Percentiles rank a stretch among this genome's conserved stretches.
Conservation (phyloP, 257 asterid species). For the Solanum chmielewskii region DNA sequence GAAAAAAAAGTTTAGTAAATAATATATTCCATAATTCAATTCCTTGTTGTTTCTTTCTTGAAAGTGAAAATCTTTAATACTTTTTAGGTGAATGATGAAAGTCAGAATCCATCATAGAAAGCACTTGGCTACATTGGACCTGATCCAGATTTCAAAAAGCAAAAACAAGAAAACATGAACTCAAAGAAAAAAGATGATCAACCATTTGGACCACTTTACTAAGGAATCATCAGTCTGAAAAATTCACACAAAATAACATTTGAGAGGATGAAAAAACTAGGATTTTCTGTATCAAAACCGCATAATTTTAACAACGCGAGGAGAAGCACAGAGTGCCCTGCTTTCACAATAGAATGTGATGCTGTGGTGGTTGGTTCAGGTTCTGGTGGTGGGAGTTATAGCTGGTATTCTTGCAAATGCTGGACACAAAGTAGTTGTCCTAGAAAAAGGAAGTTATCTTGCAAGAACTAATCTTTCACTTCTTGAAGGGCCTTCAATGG, state of each 20-base stretch:
- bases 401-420: slow-evolving; percentile 82
- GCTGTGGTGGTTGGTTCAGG: slow-evolving; percentile 87
- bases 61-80: not conserved
- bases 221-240: slow-evolving; percentile 30
- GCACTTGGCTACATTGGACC: slow-evolving; percentile 76
- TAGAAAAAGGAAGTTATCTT: slow-evolving; percentile 66
- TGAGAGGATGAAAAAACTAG: slow-evolving; percentile 18
- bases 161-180: slow-evolving; percentile 1
- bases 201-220: slow-evolving; percentile 33
- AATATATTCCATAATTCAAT: no score
- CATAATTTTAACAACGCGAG: not conserved
- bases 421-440: slow-evolving; percentile 62
- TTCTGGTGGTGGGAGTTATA: slow-evolving; percentile 84
- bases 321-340: slow-evolving; percentile 4
- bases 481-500: slow-evolving; percentile 62
- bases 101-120: slow-evolving; percentile 58
- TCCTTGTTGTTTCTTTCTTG: no score
- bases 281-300: slow-evolving; percentile 24
- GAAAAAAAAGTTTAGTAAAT: no score
- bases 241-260: slow-evolving; percentile 11
- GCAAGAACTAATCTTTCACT: slow-evolving; percentile 43
- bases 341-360: slow-evolving; percentile 47
- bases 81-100: slow-evolving; percentile 49
- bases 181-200: not conserved
- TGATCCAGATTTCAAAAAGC: slow-evolving; percentile 21